Conservation (phyloP, 202 grass and related monocot genomes). For the Saccharum hybrid region DNA sequence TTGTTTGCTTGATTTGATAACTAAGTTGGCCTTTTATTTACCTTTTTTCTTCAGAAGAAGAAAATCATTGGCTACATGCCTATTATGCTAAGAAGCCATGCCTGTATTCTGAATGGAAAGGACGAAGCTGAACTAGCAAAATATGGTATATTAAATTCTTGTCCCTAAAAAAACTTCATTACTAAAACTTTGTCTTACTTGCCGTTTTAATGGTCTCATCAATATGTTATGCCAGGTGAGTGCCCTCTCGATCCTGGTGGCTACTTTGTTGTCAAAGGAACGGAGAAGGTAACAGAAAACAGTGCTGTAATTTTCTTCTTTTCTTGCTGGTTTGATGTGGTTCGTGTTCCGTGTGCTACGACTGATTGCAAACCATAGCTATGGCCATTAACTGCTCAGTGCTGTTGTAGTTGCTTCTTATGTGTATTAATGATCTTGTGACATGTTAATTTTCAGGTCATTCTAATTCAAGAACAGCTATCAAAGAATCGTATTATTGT, state of each 20-base stretch:
- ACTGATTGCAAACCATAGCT: too few relatives aligned
- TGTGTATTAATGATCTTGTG: conserved; percentile 27
- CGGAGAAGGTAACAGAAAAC: conserved; percentile 75
- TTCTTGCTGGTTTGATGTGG: neutral
- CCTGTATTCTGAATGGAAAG: conserved; percentile 69
- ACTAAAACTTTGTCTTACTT: neutral
- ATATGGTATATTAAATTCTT: conserved; percentile 34
- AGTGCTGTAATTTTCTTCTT: neutral
- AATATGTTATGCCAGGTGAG: conserved; percentile 59
- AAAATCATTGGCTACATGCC: conserved; percentile 78
- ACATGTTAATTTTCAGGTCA: conserved; percentile 70
- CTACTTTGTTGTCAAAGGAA: conserved; percentile 95
- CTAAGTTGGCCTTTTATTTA: neutral
- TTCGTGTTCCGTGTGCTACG: too few relatives aligned
- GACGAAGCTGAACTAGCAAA: conserved; percentile 85
- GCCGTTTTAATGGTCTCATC: conserved; percentile 30
- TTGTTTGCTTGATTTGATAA: neutral
- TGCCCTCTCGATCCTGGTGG: too few relatives aligned
- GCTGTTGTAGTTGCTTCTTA: neutral
- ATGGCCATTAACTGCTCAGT: too few relatives aligned
- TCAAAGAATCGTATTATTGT: conserved; percentile 98
- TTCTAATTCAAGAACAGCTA: conserved; percentile 97
- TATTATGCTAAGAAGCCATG: conserved; percentile 85
- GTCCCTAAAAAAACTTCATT: too few relatives aligned
- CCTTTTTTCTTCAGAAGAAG: conserved; percentile 23